Evolutionary conservation across 2,329 filamentous ascomycete species (phyloP), one percentile per base, ranked within the genome.

Genomic region (Aspergillus fischeri): DNA sequence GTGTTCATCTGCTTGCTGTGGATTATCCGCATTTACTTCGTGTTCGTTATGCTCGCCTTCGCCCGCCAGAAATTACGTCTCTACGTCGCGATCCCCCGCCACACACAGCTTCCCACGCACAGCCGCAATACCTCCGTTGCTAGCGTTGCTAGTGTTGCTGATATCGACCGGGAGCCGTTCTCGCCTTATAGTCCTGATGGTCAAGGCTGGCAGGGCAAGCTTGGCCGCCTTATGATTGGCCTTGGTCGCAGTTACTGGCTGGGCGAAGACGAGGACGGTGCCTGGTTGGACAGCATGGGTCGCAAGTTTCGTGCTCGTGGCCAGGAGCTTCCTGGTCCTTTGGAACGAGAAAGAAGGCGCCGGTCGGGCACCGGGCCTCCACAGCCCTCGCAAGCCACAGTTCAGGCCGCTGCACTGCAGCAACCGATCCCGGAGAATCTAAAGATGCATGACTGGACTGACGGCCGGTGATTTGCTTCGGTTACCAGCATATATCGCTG

Each of bases 201-300:
- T 10, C 82, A 88, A 60, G 92, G 92, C 20, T 92, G 89, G 84
- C 83, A 83, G 71, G 92, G 92, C 35, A 86, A 85, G 66, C 68
- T 95, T 10, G 92, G 92, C n/a, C 83, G 92, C 52, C 70, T 83
- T 32, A 90, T 97, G 89, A 81, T 96, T 28, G 82, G 81, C 9
- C 80, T 91, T 25, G 89, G 89, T 42, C 84, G 83, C 63, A 81
- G 81, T 56, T 97, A 95, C 77, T 97, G 92, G 92, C 78, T 96
- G 17, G 89, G 89, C 32, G 74, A 77, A 59, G 84, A 84, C 59
- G 77, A 84, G 54, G 76, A 84, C 56, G 84, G 80, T 51, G 85
- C 86, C 59, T 94, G 90, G 90, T 82, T 87, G 67, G 80, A 83
- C 49, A 83, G 81, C 9, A 78, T 86, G 63, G 80, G 82, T 61